Conservation (phyloP, 2,329 filamentous ascomycete genomes). For the Alternaria brassicae region DNA sequence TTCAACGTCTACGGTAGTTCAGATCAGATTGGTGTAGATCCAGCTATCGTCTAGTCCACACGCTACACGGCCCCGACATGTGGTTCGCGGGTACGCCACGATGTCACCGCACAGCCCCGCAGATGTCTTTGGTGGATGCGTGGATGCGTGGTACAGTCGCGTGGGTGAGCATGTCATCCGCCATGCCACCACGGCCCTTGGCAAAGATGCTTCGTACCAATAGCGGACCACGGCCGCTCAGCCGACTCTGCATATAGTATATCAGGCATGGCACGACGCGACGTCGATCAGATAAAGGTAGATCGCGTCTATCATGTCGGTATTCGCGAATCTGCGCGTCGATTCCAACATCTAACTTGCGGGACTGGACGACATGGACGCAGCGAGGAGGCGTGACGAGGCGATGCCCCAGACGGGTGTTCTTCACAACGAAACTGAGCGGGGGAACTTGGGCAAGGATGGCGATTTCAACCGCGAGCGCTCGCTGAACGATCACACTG, state of each 20-base stretch:
- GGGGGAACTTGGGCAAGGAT: constrained; percentile 15
- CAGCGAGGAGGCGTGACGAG: constrained; percentile 13
- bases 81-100: constrained; percentile 5
- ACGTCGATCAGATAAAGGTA: constrained; percentile 15
- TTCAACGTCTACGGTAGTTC: neutral
- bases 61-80: neutral
- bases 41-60: neutral
- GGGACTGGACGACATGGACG: too few species aligned
- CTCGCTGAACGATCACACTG: constrained; percentile 15
- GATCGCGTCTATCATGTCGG: neutral
- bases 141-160: neutral
- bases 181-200: constrained; percentile 15
- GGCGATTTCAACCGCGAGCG: constrained; percentile 5
- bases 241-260: neutral
- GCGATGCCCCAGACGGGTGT: neutral
- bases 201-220: constrained; percentile 10
- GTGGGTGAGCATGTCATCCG: constrained; percentile 3
- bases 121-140: neutral
- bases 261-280: constrained; percentile 8
- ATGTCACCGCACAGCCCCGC: constrained; percentile 6
- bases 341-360: too few species aligned
- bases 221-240: neutral
- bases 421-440: constrained; percentile 7
- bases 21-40: constrained; percentile 28
- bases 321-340: neutral